These are phyloP conservation scores for Tuber magnatum DNA, from an alignment of 495 filamentous ascomycete species.

Conservation along the genomic window DNA sequence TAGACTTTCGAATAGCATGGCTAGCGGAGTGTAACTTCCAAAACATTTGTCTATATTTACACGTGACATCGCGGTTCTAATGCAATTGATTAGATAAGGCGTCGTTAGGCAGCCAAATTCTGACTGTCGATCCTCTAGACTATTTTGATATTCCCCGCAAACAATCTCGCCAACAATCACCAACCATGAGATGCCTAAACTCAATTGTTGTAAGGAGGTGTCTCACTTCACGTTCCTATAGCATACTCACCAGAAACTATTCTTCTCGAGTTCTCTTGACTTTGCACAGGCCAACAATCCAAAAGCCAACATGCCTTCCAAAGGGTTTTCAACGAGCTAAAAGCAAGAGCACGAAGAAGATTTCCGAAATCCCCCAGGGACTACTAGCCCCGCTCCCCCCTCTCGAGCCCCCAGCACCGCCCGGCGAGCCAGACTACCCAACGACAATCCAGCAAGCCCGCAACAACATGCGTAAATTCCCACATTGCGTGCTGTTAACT, in stretches of 20 bases:
- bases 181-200: constrained; percentile 2
- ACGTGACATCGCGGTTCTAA: background rate
- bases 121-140: background rate
- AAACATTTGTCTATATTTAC: background rate
- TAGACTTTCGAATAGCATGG: background rate
- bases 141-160: background rate
- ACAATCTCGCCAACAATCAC: background rate
- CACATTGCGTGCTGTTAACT: constrained; percentile 73
- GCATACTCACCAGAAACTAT: background rate
- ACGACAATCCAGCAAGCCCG: constrained; percentile 82
- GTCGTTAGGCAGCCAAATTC: background rate
- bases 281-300: background rate
- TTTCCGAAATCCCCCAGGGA: constrained; percentile 27
- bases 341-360: constrained; percentile 22
- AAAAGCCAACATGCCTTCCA: background rate
- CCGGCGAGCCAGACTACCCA: constrained; percentile 52
- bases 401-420: background rate
- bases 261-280: background rate
- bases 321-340: constrained; percentile 16
- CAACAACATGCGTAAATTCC: constrained; percentile 80
- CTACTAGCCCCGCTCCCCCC: constrained; percentile 21
- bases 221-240: background rate
- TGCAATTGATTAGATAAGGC: background rate
- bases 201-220: background rate
- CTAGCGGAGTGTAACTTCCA: background rate